Evolutionary conservation across 2,329 filamentous ascomycete genomes (phyloP).

Genomic region (Colletotrichum tabaci): DNA sequence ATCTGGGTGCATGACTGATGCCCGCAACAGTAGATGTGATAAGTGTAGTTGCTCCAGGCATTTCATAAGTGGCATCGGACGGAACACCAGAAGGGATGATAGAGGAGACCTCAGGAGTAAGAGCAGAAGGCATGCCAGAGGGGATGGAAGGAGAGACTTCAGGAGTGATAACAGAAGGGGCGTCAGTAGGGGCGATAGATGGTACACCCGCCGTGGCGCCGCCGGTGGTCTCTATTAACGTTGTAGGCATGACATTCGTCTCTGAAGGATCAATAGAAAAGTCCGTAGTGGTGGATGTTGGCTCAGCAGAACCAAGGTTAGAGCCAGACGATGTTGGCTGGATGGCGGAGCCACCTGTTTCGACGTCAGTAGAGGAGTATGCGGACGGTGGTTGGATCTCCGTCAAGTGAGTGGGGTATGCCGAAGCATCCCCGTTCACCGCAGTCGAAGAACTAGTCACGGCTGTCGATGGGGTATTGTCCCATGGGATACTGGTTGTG

Average conservation of each 20-base stretch:
- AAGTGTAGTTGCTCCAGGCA: background rate
- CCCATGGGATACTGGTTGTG: background rate
- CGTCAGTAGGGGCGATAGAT: background rate
- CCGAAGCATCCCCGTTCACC: background rate
- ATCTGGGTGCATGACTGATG: background rate
- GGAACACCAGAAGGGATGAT: background rate
- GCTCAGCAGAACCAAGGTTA: background rate
- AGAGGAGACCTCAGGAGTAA: background rate
- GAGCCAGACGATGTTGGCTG: background rate
- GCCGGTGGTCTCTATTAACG: background rate
- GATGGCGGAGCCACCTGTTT: background rate
- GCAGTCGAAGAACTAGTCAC: background rate
- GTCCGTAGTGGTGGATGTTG: background rate
- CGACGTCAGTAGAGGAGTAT: background rate
- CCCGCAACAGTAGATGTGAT: slow-evolving; percentile 4
- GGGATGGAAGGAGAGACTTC: background rate
- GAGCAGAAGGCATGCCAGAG: background rate
- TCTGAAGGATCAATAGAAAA: background rate
- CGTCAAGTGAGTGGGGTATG: background rate
- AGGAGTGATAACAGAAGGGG: background rate
- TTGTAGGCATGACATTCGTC: background rate
- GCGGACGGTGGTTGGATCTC: background rate
- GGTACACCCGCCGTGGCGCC: background rate
- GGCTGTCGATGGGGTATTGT: background rate
- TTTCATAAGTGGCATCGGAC: background rate